Evolutionary conservation across 805 yeast genomes (phyloP), one percentile per base, ranked within the genome.

Genomic region (Myxozyma lipomycoides): DNA sequence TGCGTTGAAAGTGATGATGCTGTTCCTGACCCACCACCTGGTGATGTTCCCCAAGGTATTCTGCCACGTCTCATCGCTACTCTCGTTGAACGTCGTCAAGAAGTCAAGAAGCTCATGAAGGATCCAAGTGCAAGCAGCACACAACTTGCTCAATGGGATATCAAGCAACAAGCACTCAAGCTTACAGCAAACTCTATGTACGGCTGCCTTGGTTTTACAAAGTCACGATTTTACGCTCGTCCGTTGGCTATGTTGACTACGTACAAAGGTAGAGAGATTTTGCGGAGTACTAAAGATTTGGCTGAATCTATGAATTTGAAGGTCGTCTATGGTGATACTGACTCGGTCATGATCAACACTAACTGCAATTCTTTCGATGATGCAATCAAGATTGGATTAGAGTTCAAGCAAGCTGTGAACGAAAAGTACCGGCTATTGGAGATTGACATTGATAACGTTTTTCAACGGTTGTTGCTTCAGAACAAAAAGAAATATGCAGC

Each of bases 121-220:
- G 83, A 81, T 58, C 83, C 90, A 30, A 75, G 77, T 40, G 79
- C 82, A 21, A 74, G 82, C 0, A 73, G 81, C 0, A 70, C 73
- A 47, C 89, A 86, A 64, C 79, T 43, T 40, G 32, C 48, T 2
- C 58, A 52, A 64, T 88, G 84, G 74, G 98, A 93, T 67, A 89
- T 90, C 64, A 87, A 90, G 64, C 98, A 93, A 69, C 95, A 85
- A 67, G 98, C 98, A 0, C 78, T 93, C 66, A 93, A 93, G 67
- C 75, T 93, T 65, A 95, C 98, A 1, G 98, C 98, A 25, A 93
- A 93, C 70, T 93, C 98, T n/a, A 91, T 93, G 97, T 93, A 93
- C 71, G 98, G 98, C 65, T 93, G 98, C 78, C 77, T 93, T 62
- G 98, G 98, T 60, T 90, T 83, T 67, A 85, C 84, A 4, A 78